Base-by-base conservation (phyloP, 208 protist genomes). In the Porcisia hertigi region DNA sequence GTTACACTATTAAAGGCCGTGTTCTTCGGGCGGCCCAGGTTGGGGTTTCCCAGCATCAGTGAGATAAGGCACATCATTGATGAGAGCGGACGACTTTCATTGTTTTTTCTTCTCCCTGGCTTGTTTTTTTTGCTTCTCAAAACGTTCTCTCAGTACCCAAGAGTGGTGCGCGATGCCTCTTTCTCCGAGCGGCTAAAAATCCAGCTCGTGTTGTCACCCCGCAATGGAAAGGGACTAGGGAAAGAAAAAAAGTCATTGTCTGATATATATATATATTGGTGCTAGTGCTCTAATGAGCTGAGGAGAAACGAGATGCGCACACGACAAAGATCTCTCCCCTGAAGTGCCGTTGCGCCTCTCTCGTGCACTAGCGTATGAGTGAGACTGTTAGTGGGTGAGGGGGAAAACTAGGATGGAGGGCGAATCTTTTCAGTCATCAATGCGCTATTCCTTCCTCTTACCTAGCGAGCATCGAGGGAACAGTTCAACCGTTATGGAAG, bases 21-120 rank as follows among this genome's bases (percentile, higher is more conserved):
- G 84, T 98, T 18, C 89, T 98, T 47, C 91, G 96, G 36, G 88
- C 96, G 69, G 89, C 94, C 3, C 96, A 98, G 79, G 96, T 98
- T 69, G 89, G 89, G 66, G 94, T 98, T 47, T 87, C 91, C 39
- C 78, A 82, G 25, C 52, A 71, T 57, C 66, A 11, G 54, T 80
- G 59, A 75, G 62, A 20, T 62, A 62, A 73, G 30, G 49, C 25
- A 30, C 18, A 59, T 11, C 0, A n/a, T 25, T 23, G 43, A 62
- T 52, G 18, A 45, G 36, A 45, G 34, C 20, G 36, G 54, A 16
- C 11, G 36, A n/a, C 30, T 36, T 70, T 70, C 41, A 47, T 47
- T 14, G 23, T 66, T 9, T 55, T 69, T 70, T 41, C 45, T 43
- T 45, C 4, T 77, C 53, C 18, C 30, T 71, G 71, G 34, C 57